Percentiles rank a stretch among this genome's conserved stretches.
Conservation (phyloP, 352 stramenopile species). For the Pythium rhizo-oryzae region DNA sequence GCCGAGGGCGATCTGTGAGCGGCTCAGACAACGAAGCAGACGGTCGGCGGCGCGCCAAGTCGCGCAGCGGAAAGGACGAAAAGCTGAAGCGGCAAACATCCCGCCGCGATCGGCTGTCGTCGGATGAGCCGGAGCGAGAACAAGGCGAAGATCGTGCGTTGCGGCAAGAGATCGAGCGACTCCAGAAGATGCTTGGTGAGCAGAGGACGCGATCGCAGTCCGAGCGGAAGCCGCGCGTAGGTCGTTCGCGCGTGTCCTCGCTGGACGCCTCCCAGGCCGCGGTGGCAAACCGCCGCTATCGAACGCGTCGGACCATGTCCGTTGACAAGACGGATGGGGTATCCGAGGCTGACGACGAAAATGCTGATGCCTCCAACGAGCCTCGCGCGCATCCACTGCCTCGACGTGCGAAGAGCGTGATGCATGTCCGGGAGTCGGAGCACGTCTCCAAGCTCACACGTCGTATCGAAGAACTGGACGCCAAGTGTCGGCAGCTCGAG, state of each 20-base stretch:
- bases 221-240: conserved; percentile 8
- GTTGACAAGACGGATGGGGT: conserved; percentile 34
- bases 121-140: conserved; percentile 24
- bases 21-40: conserved; percentile 4
- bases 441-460: conserved; percentile 63
- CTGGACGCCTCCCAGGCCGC: conserved; percentile 21
- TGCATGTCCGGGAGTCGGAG: conserved; percentile 50
- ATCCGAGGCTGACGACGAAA: conserved; percentile 39
- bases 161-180: conserved; percentile 71
- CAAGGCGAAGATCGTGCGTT: conserved; percentile 52
- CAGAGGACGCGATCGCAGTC: conserved; percentile 38
- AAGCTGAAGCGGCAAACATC: conserved; percentile 22
- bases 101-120: conserved; percentile 12
- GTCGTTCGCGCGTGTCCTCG: conserved; percentile 26
- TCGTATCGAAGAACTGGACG: conserved; percentile 79
- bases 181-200: conserved; percentile 72
- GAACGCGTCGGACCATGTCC: conserved; percentile 39
- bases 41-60: conserved; percentile 7
- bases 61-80: conserved; percentile 12
- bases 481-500: conserved; percentile 82
- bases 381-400: conserved; percentile 49
- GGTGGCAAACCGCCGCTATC: conserved; percentile 18
- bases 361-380: conserved; percentile 46
- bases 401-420: conserved; percentile 60
- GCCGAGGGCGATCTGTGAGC: conserved; percentile 1